Conservation (phyloP, 495 filamentous ascomycete genomes). For the Xylaria nigripes region DNA sequence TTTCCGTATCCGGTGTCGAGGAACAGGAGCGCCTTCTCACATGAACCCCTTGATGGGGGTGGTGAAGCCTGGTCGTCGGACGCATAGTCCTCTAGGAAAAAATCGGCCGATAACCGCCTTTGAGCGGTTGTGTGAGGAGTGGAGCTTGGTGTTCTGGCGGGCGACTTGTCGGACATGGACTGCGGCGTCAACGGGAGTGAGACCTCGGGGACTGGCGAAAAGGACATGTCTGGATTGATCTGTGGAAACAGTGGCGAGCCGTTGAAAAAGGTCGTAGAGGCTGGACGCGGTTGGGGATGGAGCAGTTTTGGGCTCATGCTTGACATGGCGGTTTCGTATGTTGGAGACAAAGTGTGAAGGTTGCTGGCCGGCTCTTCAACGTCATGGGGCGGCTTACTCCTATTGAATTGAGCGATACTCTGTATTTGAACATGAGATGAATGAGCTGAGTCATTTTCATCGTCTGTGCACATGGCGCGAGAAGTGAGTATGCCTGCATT, state of each 20-base stretch:
- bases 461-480: constrained; percentile 1
- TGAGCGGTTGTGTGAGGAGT: background rate
- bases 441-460: constrained; percentile 12
- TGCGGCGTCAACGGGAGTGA: background rate
- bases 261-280: constrained; percentile 37
- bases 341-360: constrained; percentile 33
- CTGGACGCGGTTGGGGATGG: constrained; percentile 32
- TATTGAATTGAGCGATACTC: constrained; percentile 15
- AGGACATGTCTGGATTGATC: background rate
- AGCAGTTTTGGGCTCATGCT: constrained; percentile 34
- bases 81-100: constrained; percentile 9
- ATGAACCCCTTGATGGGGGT: constrained; percentile 22
- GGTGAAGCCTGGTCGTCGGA: constrained; percentile 3
- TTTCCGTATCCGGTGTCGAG: constrained; percentile 30
- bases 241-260: constrained; percentile 16
- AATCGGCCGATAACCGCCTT: background rate
- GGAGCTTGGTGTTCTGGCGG: background rate
- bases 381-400: constrained; percentile 14
- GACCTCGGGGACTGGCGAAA: constrained; percentile 2
- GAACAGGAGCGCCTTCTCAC: constrained; percentile 40
- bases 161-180: background rate
- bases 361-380: constrained; percentile 26
- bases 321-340: constrained; percentile 32
- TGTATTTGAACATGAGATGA: constrained; percentile 12
- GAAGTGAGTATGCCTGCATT: constrained; percentile 10